Evolutionary conservation across 208 protist species (phyloP).

Genomic region (Novymonas esmeraldas): DNA sequence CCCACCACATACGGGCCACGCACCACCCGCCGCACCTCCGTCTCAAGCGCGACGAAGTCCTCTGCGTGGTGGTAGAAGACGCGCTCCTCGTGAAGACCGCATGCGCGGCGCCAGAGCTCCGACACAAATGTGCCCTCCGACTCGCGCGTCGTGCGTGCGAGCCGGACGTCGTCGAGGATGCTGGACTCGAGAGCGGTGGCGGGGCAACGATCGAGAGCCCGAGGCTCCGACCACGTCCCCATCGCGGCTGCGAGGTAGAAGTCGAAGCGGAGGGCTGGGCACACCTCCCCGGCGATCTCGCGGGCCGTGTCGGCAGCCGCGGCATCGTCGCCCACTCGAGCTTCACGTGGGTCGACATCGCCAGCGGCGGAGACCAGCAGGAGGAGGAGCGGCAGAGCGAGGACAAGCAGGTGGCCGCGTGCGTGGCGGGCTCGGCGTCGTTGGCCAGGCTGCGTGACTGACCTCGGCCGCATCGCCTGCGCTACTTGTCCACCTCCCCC

Average conservation of each 20-base stretch:
- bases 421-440: background rate
- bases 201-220: slow-evolving; percentile 9
- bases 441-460: background rate
- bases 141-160: slow-evolving; percentile 7
- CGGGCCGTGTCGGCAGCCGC: background rate
- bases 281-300: background rate
- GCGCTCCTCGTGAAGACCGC: slow-evolving; percentile 11
- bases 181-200: slow-evolving; percentile 7
- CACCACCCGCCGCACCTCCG: slow-evolving; percentile 34
- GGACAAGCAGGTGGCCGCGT: too few relatives aligned
- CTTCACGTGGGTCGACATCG: too few relatives aligned
- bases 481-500: too few relatives aligned
- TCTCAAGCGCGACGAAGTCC: slow-evolving; percentile 29
- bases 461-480: background rate
- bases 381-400: background rate
- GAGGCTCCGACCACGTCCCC: slow-evolving; percentile 8
- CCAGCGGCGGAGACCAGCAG: background rate
- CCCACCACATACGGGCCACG: slow-evolving; percentile 29
- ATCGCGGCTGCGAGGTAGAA: slow-evolving; percentile 17
- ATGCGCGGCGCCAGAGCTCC: slow-evolving; percentile 11
- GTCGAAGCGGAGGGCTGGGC: slow-evolving; percentile 12
- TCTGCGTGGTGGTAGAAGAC: slow-evolving; percentile 21
- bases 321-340: background rate
- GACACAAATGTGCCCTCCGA: background rate
- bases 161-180: slow-evolving; percentile 25